These are phyloP conservation scores for Linum trigynum DNA, from an alignment of 345 rosid species.

Conservation along the genomic window DNA sequence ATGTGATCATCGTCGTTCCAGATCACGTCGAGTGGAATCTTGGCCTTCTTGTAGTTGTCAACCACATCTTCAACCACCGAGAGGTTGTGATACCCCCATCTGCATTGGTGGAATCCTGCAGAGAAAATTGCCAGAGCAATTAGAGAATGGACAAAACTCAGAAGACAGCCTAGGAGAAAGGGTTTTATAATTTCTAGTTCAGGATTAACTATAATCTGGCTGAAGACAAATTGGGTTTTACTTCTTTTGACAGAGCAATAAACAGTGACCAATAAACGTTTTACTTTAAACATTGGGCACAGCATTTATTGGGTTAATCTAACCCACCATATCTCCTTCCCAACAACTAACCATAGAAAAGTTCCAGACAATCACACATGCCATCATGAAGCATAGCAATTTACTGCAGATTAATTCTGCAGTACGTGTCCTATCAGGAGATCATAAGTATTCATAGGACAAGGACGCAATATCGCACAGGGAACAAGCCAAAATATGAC, in stretches of 20 bases:
- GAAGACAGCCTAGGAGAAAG: not conserved
- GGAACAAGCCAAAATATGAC: not conserved
- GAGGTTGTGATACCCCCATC: slow-evolving; percentile 96
- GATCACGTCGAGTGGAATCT: slow-evolving; percentile 88
- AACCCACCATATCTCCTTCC: not conserved
- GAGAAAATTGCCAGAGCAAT: slow-evolving; percentile 5
- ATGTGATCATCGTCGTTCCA: slow-evolving; percentile 99
- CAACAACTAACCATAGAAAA: not conserved
- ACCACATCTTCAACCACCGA: slow-evolving; percentile 96
- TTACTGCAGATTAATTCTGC: not conserved
- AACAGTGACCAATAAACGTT: not conserved
- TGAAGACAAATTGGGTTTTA: no score
- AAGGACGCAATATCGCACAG: not conserved
- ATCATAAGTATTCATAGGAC: not conserved
- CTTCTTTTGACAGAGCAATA: not conserved
- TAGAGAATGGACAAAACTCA: not conserved
- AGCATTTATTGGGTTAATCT: not conserved
- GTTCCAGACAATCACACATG: not conserved
- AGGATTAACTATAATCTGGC: no score
- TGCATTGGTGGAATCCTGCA: slow-evolving; percentile 91
- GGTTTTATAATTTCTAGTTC: no score
- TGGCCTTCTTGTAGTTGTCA: slow-evolving; percentile 63
- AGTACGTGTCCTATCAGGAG: not conserved
- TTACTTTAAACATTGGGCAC: not conserved
- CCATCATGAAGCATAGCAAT: not conserved